phyloP scores from a whole-genome alignment of 2,329 filamentous ascomycete species.

The Zymoseptoria passerinii region DNA sequence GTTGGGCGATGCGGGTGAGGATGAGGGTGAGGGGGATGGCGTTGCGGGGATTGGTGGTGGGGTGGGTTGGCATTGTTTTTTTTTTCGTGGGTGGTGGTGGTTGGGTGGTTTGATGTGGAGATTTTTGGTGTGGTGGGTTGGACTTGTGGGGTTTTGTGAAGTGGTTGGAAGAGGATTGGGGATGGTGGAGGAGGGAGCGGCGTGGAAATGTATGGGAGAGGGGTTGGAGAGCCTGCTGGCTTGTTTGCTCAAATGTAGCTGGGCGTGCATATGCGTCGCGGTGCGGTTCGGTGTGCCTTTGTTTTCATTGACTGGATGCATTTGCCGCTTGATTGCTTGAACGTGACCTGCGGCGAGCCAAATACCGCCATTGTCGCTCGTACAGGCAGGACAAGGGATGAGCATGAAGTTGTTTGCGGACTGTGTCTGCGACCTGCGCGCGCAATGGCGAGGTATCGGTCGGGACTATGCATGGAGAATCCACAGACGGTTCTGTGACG shows the following conservation, averaged over 20 bases:
- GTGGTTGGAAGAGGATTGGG: too few species aligned
- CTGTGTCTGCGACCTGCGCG: neutral
- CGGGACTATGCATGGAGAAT: too few species aligned
- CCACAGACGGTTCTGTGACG: too few species aligned
- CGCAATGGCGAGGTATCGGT: neutral
- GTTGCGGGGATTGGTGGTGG: neutral
- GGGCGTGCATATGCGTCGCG: neutral
- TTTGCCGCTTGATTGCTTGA: neutral
- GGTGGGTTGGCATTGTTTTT: neutral
- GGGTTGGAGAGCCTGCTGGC: neutral
- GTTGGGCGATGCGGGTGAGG: neutral
- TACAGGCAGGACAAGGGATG: neutral
- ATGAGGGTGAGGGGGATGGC: constrained; percentile 1
- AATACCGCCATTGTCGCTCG: neutral
- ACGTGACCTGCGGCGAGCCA: neutral
- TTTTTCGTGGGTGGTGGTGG: neutral
- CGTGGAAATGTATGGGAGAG: too few species aligned
- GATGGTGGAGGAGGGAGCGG: too few species aligned
- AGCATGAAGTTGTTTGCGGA: neutral
- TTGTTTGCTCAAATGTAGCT: neutral
- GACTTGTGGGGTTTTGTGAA: neutral
- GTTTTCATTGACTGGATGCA: too few species aligned
- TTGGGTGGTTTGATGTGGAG: neutral
- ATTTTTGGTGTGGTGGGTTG: neutral
- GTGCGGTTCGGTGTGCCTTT: neutral